phyloP scores from a whole-genome alignment of 192 early-diverging fungal genomes.

The Radiomyces spectabilis region DNA sequence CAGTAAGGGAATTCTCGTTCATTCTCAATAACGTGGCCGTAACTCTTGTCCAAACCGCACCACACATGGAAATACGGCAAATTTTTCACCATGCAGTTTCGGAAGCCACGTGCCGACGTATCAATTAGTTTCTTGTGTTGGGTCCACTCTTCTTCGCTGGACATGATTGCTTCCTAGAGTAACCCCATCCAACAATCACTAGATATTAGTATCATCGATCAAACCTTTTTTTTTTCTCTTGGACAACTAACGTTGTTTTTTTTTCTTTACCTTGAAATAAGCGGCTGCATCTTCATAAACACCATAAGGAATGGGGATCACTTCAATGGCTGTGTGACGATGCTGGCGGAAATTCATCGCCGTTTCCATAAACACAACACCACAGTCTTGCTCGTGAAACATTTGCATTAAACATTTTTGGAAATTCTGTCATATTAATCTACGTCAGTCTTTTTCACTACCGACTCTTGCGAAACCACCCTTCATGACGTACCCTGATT shows the following conservation, averaged over 20 bases:
- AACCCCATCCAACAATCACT: slow-evolving; percentile 67
- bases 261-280: slow-evolving; percentile 62
- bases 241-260: no score
- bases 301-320: slow-evolving; percentile 81
- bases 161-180: slow-evolving; percentile 66
- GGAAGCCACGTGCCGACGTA: slow-evolving; percentile 64
- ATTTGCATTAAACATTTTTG: slow-evolving; percentile 90
- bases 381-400: slow-evolving; percentile 62
- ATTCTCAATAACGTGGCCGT: slow-evolving; percentile 96
- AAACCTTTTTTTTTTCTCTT: neutral
- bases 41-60: slow-evolving; percentile 82
- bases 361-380: slow-evolving; percentile 86
- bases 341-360: slow-evolving; percentile 70
- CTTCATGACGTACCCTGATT: slow-evolving; percentile 78
- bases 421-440: slow-evolving; percentile 59
- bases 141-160: slow-evolving; percentile 81
- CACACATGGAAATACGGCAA: slow-evolving; percentile 97
- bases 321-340: slow-evolving; percentile 85
- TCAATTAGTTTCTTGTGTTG: slow-evolving; percentile 76
- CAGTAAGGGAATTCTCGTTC: slow-evolving; percentile 68
- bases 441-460: no score
- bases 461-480: no score
- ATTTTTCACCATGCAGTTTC: slow-evolving; percentile 61
- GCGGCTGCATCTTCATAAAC: slow-evolving; percentile 68
- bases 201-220: slow-evolving; percentile 19